Base-by-base conservation (phyloP, 495 filamentous ascomycete species). In the Cryomyces antarcticus region DNA sequence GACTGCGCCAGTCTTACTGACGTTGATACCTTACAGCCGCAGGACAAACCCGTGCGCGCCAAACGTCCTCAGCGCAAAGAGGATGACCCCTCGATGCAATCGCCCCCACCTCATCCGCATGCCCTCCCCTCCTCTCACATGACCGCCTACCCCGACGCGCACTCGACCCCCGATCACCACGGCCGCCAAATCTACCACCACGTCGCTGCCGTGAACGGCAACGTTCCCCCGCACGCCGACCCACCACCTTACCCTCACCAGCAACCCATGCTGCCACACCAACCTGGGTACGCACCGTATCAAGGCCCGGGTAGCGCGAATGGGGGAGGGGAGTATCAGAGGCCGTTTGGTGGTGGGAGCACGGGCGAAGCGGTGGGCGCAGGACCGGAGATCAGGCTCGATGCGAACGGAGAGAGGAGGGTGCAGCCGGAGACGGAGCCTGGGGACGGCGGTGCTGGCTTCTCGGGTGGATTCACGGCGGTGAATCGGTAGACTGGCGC, bases 41-140 rank as follows among this genome's bases (percentile, higher is more conserved):
- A 88, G 62, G 85, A 93, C 58, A 87, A 89, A 49, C 87, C 87
- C 11, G 68, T 93, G 41, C 80, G 87, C 44, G 75, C 77, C 30
- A 95, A 95, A 67, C 79, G 86, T 38, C 77, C 78, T 30, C 80
- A 58, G 37, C 48, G 55, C 24, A 49, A 53, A 38, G 10, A 35
- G 29, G 12, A 5, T 9, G 3, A 43, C 41, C 37, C 10, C 31
- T 43, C 30, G 35, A 43, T 24, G 41, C 30, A 17, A 37, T 34
- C 3, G 9, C 30, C 6, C 31, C 30, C 31, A 24, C 17, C 17
- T 24, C 17, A 24, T 24, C 17, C 17, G 17, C 17, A 24, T 2
- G 17, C 17, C 17, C 1, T 2, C 17, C 17, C 17, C 17, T 24
- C 17, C 17, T 24, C 17, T 2, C 17, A 24, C 17, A 24, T 2